These are phyloP conservation scores for Micractinium sp. DNA, from an alignment of 139 green algal species.

Conservation along the genomic window DNA sequence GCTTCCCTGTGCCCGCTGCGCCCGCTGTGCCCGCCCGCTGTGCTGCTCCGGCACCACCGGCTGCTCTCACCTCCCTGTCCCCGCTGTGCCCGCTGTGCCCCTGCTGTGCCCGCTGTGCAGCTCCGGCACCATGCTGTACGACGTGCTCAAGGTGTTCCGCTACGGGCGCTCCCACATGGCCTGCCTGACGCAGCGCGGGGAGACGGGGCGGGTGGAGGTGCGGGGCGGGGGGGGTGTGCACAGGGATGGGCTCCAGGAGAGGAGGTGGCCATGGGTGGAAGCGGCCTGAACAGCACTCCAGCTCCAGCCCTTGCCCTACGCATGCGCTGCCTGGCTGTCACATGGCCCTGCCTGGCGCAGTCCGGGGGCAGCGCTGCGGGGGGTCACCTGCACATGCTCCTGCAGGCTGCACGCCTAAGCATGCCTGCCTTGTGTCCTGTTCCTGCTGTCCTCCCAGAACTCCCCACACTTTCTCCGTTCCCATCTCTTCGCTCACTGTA, in stretches of 20 bases:
- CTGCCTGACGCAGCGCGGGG: constrained; percentile 66
- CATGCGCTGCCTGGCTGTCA: no score
- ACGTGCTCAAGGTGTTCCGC: constrained; percentile 92
- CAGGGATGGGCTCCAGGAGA: no score
- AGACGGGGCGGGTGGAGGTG: not conserved
- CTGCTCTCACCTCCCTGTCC: not conserved
- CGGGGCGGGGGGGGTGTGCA: not conserved
- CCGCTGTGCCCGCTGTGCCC: not conserved
- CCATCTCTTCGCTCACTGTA: no score
- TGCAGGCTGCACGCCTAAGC: no score
- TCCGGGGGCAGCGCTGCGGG: no score
- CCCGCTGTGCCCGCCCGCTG: not conserved
- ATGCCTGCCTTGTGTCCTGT: no score
- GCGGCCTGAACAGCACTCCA: no score
- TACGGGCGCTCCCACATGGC: constrained; percentile 89
- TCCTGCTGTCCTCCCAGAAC: no score
- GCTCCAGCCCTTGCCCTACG: no score
- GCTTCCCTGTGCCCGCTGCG: not conserved
- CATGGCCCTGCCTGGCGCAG: not conserved
- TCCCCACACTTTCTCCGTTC: no score
- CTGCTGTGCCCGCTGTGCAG: not conserved
- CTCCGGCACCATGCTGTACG: constrained; percentile 74
- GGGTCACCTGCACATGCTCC: not conserved
- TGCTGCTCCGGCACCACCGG: not conserved
- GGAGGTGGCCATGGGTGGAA: no score